Base-by-base conservation (phyloP, 2,329 filamentous ascomycete species). In the Sporothrix humicola region DNA sequence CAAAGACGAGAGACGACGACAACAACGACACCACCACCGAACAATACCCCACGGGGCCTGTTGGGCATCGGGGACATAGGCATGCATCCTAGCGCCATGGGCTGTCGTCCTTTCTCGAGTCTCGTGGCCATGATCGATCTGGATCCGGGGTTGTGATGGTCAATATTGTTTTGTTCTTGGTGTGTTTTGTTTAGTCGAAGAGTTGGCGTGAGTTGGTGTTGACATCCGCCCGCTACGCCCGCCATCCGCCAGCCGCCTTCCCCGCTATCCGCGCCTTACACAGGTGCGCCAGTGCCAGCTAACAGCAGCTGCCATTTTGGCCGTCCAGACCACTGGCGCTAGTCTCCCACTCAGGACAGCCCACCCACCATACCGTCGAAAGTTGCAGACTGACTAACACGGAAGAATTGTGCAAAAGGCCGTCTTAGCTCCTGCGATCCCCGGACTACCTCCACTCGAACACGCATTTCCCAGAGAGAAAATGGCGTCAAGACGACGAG, bases 41-140 rank as follows among this genome's bases (percentile, higher is more conserved):
- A 44, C 8, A 5, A 61, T 42, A n/a, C 17, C 31, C 58, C 58
- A 63, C 23, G 56, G 54, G 42, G 31, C 42, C 13, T 37, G 31
- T 37, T 54, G 4, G 17, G 17, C 31, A n/a, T 59, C 58, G 58
- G 58, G 31, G 58, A 63, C 31, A 63, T 63, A 63, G 58, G 31
- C n/a, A 44, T 8, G 15, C 15, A 44, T 20, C 31, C 58, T 31
- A 58, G 56, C 56, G 23, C 23, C 56, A 58, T 58, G 56, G 10
- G 31, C 31, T 7, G 31, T 37, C 31, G 31, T 37, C 31, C 31
- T 37, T 37, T 37, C 31, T 5, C 31, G 3, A 37, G 7, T 37
- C 23, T 15, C 10, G 23, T 58, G 10, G 2, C 23, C 56, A 58
- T 58, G 56, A 6, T 31, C 56, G 56, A 6, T 31, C 56, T 37